Base-by-base conservation (phyloP, 768 basidiomycete species). In the Lentinula sp. region DNA sequence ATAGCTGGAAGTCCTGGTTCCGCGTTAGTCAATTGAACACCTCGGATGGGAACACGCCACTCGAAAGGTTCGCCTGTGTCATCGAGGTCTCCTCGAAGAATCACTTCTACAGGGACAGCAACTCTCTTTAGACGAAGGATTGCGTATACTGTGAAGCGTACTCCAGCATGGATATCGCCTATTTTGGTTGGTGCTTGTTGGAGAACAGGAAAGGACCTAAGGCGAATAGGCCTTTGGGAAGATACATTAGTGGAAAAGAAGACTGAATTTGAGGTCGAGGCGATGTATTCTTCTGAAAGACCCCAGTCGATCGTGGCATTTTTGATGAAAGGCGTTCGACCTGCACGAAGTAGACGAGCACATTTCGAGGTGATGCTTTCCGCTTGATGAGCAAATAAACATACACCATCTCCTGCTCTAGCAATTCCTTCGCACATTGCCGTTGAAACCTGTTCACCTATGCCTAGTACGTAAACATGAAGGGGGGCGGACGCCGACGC, bases 401-500 rank as follows among this genome's bases (percentile, higher is more conserved):
- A 79, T 32, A 74, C 71, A 15, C 86, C 87, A 9, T 80, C 75
- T 1, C 87, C 86, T 1, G 74, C 74, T 16, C 73, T 68, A 0
- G 86, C 85, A n/a, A 88, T 79, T 3, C 77, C 70, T 62, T 82
- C 76, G 64, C 82, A 83, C 64, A 81, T 74, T 0, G 75, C 80
- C 3, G 75, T 81, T 3, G 85, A 85, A 2, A 80, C 77, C 0
- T 63, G 64, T 23, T 71, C 54, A 12, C 87, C 86, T 13, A 88
- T 56, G 28, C 57, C 57, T 33, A 88, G 76, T 8, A 79, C 75
- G 61, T 85, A 88, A 3, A 86, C 73, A 7, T 84, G 81, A 2
- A 83, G 61, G 7, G 74, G 74, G 0, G 74, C 73, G 6, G 67
- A 46, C 0, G 63, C 41, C 1, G 68, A 52, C 32, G 79, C 69